phyloP scores from a whole-genome alignment of 2,329 filamentous ascomycete genomes.

The Colletotrichum echinochloae region DNA sequence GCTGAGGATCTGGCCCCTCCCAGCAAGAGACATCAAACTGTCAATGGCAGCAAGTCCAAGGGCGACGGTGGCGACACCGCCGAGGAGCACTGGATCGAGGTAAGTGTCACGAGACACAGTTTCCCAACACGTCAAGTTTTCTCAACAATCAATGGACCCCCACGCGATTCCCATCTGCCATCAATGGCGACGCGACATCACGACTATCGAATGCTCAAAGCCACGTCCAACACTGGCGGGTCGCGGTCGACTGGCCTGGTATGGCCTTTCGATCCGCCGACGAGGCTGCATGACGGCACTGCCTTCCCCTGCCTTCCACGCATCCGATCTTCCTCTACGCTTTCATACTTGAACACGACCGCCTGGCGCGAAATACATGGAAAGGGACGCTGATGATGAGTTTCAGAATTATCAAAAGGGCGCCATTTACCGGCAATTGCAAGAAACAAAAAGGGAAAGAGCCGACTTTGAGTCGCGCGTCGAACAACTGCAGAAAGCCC shows the following conservation, averaged over 20 bases:
- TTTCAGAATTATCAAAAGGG: conserved; percentile 80
- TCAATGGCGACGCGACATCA: conserved; percentile 38
- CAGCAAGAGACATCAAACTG: conserved; percentile 84
- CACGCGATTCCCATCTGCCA: conserved; percentile 35
- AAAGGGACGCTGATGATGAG: conserved; percentile 39
- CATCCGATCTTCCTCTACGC: conserved; percentile 30
- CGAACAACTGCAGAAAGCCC: conserved; percentile 81
- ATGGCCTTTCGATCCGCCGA: conserved; percentile 39
- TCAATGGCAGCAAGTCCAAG: conserved; percentile 78
- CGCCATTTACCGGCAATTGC: conserved; percentile 97
- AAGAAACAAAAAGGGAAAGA: conserved; percentile 95
- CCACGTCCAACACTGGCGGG: conserved; percentile 38
- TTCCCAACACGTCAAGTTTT: conserved; percentile 41
- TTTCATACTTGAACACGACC: conserved; percentile 4
- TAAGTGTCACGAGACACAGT: conserved; percentile 64
- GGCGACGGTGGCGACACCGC: conserved; percentile 67
- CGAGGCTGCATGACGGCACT: conserved; percentile 37
- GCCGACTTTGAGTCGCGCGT: conserved; percentile 83
- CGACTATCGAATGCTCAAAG: conserved; percentile 37
- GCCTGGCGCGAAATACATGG: conserved; percentile 36
- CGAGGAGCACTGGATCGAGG: conserved; percentile 73
- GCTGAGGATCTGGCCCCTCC: conserved; percentile 88
- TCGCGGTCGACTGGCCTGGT: conserved; percentile 38
- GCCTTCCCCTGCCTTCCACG: conserved; percentile 32
- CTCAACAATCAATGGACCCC: conserved; percentile 42